phyloP scores from a whole-genome alignment of 352 stramenopile genomes.

The Phytopythium helicoides region DNA sequence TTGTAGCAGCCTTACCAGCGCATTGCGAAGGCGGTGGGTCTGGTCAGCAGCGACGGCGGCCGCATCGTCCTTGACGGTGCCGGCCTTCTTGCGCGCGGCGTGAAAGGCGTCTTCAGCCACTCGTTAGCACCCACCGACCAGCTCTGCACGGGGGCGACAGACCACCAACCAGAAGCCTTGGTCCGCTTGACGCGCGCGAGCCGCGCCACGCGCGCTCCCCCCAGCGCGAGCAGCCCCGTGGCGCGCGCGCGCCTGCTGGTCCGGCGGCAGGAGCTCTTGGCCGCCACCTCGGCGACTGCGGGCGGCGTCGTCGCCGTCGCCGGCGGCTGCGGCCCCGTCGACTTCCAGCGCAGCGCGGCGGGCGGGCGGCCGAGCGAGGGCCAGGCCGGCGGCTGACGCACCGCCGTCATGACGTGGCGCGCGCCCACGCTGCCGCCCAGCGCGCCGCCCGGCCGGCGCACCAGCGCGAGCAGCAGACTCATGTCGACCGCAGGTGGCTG shows the following conservation, averaged over 20 bases:
- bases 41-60: constrained; percentile 21
- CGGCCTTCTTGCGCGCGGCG: constrained; percentile 28
- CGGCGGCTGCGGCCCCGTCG: constrained; percentile 8
- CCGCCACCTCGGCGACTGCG: constrained; percentile 10
- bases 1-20: constrained; percentile 30
- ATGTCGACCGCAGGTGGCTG: background rate
- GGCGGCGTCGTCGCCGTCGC: background rate
- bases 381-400: background rate
- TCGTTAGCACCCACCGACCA: background rate
- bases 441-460: background rate
- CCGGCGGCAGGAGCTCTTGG: constrained; percentile 15
- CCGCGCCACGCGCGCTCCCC: constrained; percentile 22
- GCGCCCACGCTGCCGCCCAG: background rate
- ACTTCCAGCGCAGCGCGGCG: background rate
- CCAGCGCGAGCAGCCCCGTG: constrained; percentile 13
- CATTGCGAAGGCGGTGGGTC: constrained; percentile 28
- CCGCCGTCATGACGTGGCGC: background rate
- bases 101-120: background rate
- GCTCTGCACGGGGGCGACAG: constrained; percentile 1
- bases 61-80: constrained; percentile 19
- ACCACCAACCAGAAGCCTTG: constrained; percentile 10
- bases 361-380: background rate
- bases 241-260: constrained; percentile 8
- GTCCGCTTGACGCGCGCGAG: constrained; percentile 28
- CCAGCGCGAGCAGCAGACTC: constrained; percentile 8